Base-by-base conservation (phyloP, 345 rosid species). In the Chamaenerion angustifolium region DNA sequence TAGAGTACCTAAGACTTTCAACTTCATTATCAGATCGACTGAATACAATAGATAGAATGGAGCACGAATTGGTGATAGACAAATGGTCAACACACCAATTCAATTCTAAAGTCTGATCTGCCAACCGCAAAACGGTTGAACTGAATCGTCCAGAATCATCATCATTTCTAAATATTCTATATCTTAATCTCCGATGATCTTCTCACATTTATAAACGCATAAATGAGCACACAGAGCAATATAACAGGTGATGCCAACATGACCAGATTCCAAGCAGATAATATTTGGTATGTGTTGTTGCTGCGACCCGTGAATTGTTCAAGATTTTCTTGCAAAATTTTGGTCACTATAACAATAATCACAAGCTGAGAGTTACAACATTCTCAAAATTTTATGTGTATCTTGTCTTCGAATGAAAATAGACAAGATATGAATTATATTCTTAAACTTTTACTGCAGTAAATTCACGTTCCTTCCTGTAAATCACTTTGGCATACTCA, bases 171-270 rank as follows among this genome's bases (percentile, higher is more conserved):
- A n/a, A 4, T 11, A 11, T 19, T 60, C 40, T 55, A 84, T 69
- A 85, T 72, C 74, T 89, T 85, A 58, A 83, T 64, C 74, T 83
- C 83, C 8, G 71, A 77, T 71, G 62, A 79, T 75, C 72, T 76
- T 67, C 90, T 75, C 64, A 80, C 74, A 56, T 71, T 85, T 77
- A 81, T 77, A 81, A 56, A 74, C 14, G 79, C 55, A 58, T 63
- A 54, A 45, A 70, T 49, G 60, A 79, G 56, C 23, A 66, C 4
- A 42, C 49, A 12, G 46, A 75, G 63, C 46, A 79, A 63, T 15
- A 68, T 37, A 51, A 79, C 15, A 14, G 72, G 62, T 55, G 68
- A 55, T 43, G 56, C 62, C 68, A 74, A 59, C 31, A 63, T 51
- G 18, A 76, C 10, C 19, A 50, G 63, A 59, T 65, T 70, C 86